Conservation (phyloP, 495 filamentous ascomycete genomes). For the Xylaria intraflava region DNA sequence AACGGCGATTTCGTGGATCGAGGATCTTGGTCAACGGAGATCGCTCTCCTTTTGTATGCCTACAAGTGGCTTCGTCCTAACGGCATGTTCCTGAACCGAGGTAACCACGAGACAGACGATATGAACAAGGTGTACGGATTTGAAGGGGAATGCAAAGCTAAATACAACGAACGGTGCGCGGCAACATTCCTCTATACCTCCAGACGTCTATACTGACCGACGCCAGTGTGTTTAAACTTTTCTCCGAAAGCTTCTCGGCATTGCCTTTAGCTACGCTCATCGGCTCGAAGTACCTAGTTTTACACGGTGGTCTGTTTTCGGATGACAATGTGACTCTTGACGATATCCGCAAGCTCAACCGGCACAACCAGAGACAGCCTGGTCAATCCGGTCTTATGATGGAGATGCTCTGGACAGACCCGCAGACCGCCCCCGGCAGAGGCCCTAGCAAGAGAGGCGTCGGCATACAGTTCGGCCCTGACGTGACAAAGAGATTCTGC, state of each 20-base stretch:
- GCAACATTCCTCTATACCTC: not conserved
- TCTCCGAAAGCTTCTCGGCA: slow-evolving; percentile 97
- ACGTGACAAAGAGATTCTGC: slow-evolving; percentile 95
- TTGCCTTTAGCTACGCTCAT: slow-evolving; percentile 89
- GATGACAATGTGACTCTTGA: slow-evolving; percentile 90
- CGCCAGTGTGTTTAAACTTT: slow-evolving; percentile 76
- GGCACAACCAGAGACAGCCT: slow-evolving; percentile 91
- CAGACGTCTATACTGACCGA: slow-evolving; percentile 14
- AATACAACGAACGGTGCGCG: slow-evolving; percentile 77
- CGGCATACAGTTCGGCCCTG: slow-evolving; percentile 92
- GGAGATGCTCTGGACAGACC: slow-evolving; percentile 99
- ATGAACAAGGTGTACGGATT: slow-evolving; percentile 99
- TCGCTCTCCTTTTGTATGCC: slow-evolving; percentile 86
- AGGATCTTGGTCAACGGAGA: slow-evolving; percentile 95
- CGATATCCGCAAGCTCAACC: slow-evolving; percentile 86
- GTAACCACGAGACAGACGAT: slow-evolving; percentile 98
- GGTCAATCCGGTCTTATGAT: slow-evolving; percentile 96
- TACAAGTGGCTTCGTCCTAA: slow-evolving; percentile 93
- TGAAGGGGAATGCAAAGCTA: slow-evolving; percentile 94
- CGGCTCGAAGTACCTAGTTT: slow-evolving; percentile 82
- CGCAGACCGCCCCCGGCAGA: slow-evolving; percentile 75
- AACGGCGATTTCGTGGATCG: slow-evolving; percentile 99
- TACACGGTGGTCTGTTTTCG: slow-evolving; percentile 96
- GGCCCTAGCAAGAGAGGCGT: slow-evolving; percentile 96
- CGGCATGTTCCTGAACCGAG: slow-evolving; percentile 90